phyloP scores from a whole-genome alignment of 257 asterid species.

The Craterostigma plantagineum region DNA sequence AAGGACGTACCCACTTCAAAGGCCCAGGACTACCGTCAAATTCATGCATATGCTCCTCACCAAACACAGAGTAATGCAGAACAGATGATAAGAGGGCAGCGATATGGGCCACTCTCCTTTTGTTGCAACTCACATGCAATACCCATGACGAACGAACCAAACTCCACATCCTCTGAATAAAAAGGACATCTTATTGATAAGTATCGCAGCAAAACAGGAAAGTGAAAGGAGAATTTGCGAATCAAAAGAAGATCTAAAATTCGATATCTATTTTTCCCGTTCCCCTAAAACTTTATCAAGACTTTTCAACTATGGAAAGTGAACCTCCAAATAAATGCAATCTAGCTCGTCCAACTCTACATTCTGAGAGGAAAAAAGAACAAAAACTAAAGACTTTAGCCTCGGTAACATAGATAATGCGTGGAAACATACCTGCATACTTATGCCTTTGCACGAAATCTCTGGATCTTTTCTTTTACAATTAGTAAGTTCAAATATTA shows the following conservation, averaged over 20 bases:
- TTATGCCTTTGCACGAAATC: constrained; percentile 26
- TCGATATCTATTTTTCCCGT: background rate
- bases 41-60: constrained; percentile 60
- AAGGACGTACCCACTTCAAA: constrained; percentile 59
- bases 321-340: too few species aligned
- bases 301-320: too few species aligned
- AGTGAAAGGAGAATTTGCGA: background rate
- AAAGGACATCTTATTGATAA: constrained; percentile 5
- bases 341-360: too few species aligned
- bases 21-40: constrained; percentile 54
- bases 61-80: constrained; percentile 65
- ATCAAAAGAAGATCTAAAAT: background rate
- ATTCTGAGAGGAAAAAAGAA: too few species aligned
- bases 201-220: constrained; percentile 4
- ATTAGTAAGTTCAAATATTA: constrained; percentile 43
- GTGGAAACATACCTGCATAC: constrained; percentile 25
- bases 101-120: constrained; percentile 91
- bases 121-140: constrained; percentile 78
- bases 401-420: background rate
- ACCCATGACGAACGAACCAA: constrained; percentile 85
- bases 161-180: constrained; percentile 66
- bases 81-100: constrained; percentile 88
- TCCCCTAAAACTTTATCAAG: too few species aligned
- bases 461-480: constrained; percentile 17
- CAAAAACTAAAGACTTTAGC: background rate